phyloP scores from a whole-genome alignment of 2,329 filamentous ascomycete genomes.

The Ophiognomonia clavigignenti-juglandacearum region DNA sequence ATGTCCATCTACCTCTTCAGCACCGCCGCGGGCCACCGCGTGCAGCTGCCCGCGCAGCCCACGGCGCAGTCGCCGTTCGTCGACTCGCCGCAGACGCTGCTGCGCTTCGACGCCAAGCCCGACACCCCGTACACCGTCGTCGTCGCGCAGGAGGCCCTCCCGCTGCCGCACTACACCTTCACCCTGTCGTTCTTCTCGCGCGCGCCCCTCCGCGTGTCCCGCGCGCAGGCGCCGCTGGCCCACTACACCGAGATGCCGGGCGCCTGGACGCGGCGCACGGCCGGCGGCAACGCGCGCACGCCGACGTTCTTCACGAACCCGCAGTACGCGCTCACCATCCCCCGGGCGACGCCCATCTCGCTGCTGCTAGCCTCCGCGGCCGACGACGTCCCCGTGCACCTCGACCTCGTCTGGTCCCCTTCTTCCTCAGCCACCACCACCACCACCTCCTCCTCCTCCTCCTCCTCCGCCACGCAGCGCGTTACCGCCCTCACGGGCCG shows the following conservation, averaged over 20 bases:
- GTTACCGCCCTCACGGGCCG: conserved; percentile 64
- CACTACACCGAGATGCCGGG: conserved; percentile 55
- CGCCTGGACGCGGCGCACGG: conserved; percentile 72
- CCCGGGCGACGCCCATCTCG: conserved; percentile 55
- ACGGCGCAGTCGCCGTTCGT: conserved; percentile 79
- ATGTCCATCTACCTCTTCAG: conserved; percentile 84
- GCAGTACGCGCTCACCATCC: conserved; percentile 67
- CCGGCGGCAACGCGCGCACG: conserved; percentile 78
- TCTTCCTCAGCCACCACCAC: too few relatives aligned
- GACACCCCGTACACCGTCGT: conserved; percentile 51
- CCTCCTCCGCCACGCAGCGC: conserved; percentile 67
- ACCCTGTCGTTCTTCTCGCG: conserved; percentile 80
- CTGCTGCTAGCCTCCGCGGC: conserved; percentile 68
- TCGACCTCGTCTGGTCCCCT: conserved; percentile 78
- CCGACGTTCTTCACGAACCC: conserved; percentile 79
- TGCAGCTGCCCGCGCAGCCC: conserved; percentile 65
- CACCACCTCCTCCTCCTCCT: too few relatives aligned
- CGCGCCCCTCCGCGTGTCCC: conserved; percentile 52
- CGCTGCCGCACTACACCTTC: conserved; percentile 71
- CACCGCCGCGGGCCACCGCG: conserved; percentile 53
- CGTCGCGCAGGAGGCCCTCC: conserved; percentile 69
- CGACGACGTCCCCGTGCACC: conserved; percentile 69
- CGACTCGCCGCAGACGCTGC: conserved; percentile 86
- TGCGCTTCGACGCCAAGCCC: conserved; percentile 59
- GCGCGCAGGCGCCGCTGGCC: conserved; percentile 56